Base-by-base conservation (phyloP, 192 early-diverging fungal genomes). In the Backusella luteola region DNA sequence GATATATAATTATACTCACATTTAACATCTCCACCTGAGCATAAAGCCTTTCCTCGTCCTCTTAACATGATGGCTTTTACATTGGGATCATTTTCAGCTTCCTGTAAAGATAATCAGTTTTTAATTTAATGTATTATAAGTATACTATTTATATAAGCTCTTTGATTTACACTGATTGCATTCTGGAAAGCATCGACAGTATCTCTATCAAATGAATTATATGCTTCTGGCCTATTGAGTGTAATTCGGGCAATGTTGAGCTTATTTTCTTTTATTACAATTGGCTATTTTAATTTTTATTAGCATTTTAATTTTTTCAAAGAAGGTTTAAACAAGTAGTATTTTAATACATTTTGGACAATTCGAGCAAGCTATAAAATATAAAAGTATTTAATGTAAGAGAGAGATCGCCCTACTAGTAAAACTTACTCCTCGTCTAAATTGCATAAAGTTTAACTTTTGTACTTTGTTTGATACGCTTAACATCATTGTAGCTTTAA, bases 21-120 rank as follows among this genome's bases (percentile, higher is more conserved):
- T 74, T 85, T 87, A 17, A 95, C 93, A 79, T 95, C 94, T 29
- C 94, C 94, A 52, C 98, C 97, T 49, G 98, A 93, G 81, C 97
- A 99, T 79, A 98, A 97, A 67, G 86, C 87, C 23, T 84, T 80
- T 38, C 90, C 93, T 42, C 86, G 85, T 1, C 90, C 90, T 74
- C 92, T 92, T 74, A 98, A 74, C 49, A 98, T 88, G 75, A 99
- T 93, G 42, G 95, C 91, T 78, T 96, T 96, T 56, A 11, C 23
- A 23, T 26, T 56, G 2, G 53, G 53, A 8, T 56, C 53, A 0
- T 56, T 1, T 56, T 56, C 53, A 11, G 53, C 53, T 26, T 56
- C 21, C 53, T 56, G 17, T 56, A 11, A 3, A 56, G 1, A 19
- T 21, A 56, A 23, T 26, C 0, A 49, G 0, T 6, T 23, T 0